A percentile compares a stretch with the other conserved stretches of the same genome.
Conservation (phyloP, 2,329 filamentous ascomycete species). For the Arthrobotrys conoides region DNA sequence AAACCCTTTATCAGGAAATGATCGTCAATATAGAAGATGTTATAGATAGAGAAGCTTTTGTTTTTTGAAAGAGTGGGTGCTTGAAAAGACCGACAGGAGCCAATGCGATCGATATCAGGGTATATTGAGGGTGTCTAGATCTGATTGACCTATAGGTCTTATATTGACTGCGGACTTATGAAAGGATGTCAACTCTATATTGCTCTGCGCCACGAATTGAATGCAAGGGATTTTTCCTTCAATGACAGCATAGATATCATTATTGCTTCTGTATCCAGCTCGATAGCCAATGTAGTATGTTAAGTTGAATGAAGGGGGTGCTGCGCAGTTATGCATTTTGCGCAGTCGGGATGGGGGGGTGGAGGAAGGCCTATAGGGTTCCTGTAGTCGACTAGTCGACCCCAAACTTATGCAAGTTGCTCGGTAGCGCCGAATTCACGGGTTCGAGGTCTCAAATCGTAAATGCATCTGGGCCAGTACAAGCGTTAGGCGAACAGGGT, state of each 20-base stretch:
- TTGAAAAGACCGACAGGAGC: not conserved
- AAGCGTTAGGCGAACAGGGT: conserved; percentile 45
- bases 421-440: conserved; percentile 55
- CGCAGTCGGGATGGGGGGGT: conserved; percentile 17
- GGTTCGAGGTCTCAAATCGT: conserved; percentile 52
- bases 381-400: conserved; percentile 29
- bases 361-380: conserved; percentile 36
- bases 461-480: conserved; percentile 25
- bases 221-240: conserved; percentile 49
- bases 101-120: conserved; percentile 17
- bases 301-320: conserved; percentile 40
- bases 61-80: not conserved
- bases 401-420: conserved; percentile 44
- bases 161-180: conserved; percentile 22
- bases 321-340: conserved; percentile 58
- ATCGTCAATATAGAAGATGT: conserved; percentile 33
- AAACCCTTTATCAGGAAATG: conserved; percentile 37
- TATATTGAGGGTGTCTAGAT: conserved; percentile 12
- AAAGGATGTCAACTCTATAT: conserved; percentile 24
- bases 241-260: conserved; percentile 59
- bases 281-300: conserved; percentile 27
- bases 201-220: conserved; percentile 39
- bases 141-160: conserved; percentile 16
- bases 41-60: not conserved
- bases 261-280: conserved; percentile 29